Conservation (phyloP, 2,329 filamentous ascomycete species). For the Pseudohalonectria lignicola region DNA sequence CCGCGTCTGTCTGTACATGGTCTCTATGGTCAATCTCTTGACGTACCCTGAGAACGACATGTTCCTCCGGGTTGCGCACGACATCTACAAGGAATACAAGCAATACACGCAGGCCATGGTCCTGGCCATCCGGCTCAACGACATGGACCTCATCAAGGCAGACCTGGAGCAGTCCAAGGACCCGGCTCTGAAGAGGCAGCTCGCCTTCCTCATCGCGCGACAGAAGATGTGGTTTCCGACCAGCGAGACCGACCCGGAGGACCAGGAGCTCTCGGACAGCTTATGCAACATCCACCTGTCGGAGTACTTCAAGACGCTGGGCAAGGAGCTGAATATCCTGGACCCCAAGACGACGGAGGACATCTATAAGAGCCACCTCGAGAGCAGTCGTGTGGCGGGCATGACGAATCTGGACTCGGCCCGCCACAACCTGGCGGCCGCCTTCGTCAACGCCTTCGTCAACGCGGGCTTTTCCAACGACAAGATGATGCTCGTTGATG, state of each 20-base stretch:
- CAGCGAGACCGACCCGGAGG: conserved; percentile 43
- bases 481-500: conserved; percentile 92
- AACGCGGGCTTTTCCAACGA: conserved; percentile 93
- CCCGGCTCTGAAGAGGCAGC: conserved; percentile 76
- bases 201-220: conserved; percentile 84
- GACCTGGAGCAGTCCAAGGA: conserved; percentile 77
- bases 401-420: conserved; percentile 94
- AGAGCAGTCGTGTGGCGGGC: conserved; percentile 85
- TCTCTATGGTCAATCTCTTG: conserved; percentile 95
- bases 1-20: conserved; percentile 93
- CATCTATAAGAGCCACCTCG: conserved; percentile 98
- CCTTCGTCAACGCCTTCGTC: conserved; percentile 93
- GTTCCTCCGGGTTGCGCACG: conserved; percentile 85
- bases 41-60: conserved; percentile 96
- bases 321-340: conserved; percentile 91
- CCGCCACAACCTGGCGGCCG: conserved; percentile 87
- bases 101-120: conserved; percentile 90
- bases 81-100: conserved; percentile 88
- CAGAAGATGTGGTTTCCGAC: conserved; percentile 79
- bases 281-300: conserved; percentile 79
- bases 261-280: conserved; percentile 68
- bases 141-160: conserved; percentile 65
- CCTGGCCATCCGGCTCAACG: conserved; percentile 86
- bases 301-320: conserved; percentile 87
- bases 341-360: conserved; percentile 96